These are phyloP conservation scores for Cocos nucifera DNA, from an alignment of 176 grass and related monocot species.

Conservation along the genomic window DNA sequence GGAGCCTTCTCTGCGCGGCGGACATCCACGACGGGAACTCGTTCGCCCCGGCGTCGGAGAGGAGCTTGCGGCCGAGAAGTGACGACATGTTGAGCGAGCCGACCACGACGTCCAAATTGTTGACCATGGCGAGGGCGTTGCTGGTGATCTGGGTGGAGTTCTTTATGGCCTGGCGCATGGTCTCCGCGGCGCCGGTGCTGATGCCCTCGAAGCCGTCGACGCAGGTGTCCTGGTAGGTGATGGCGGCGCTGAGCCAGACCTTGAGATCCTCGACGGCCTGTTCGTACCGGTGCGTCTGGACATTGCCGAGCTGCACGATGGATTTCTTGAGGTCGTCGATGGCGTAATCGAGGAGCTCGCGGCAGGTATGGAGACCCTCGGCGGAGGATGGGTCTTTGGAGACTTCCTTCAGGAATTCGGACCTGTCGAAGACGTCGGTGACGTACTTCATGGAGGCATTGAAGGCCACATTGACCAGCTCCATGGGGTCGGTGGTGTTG, in stretches of 20 bases:
- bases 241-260: conserved; percentile 17
- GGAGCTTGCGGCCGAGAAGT: no score
- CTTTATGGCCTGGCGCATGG: conserved; percentile 2
- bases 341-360: conserved; percentile 78
- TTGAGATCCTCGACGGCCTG: conserved; percentile 46
- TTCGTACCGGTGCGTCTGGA: conserved; percentile 54
- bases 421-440: conserved; percentile 40
- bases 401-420: conserved; percentile 33
- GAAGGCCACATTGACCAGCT: conserved; percentile 56
- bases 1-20: no score
- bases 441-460: conserved; percentile 42
- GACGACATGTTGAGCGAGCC: no score
- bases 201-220: conserved; percentile 11
- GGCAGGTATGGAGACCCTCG: conserved; percentile 54
- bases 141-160: conserved; percentile 3
- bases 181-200: not conserved
- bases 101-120: not conserved
- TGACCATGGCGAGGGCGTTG: conserved; percentile 12
- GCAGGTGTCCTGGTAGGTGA: conserved; percentile 11
- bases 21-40: no score
- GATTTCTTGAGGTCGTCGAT: conserved; percentile 53
- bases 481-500: conserved; percentile 33
- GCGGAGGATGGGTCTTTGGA: conserved; percentile 47
- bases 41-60: no score
- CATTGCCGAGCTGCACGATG: conserved; percentile 40